Percentiles rank a stretch among this genome's conserved stretches.
These are phyloP conservation scores for Saccharomycopsis sp. DNA, from an alignment of 805 yeast species.

Conservation along the genomic window DNA sequence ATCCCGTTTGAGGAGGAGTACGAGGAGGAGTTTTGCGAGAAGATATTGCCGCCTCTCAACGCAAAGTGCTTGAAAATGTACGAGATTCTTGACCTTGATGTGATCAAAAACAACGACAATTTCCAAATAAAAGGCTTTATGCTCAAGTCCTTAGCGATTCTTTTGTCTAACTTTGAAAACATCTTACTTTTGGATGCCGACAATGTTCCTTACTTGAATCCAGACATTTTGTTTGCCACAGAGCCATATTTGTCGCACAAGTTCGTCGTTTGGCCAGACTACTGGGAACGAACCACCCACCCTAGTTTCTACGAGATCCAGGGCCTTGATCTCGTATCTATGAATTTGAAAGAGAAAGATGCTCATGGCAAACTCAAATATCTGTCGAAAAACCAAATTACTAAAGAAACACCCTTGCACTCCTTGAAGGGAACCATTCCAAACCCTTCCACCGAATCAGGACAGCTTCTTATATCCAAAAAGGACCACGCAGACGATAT, in stretches of 20 bases:
- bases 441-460: slow-evolving; percentile 64
- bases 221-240: slow-evolving; percentile 47
- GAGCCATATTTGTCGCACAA: slow-evolving; percentile 49
- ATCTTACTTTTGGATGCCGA: slow-evolving; percentile 42
- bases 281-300: slow-evolving; percentile 78
- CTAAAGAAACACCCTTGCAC: slow-evolving; percentile 39
- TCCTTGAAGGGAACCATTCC: slow-evolving; percentile 65
- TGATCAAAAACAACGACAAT: slow-evolving; percentile 20
- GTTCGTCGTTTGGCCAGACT: slow-evolving; percentile 74
- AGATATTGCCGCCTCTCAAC: slow-evolving; percentile 34
- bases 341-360: slow-evolving; percentile 30
- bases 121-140: slow-evolving; percentile 32
- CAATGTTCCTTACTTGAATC: slow-evolving; percentile 37
- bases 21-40: slow-evolving; percentile 36
- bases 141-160: slow-evolving; percentile 37
- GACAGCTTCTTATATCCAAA: slow-evolving; percentile 57
- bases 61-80: slow-evolving; percentile 38
- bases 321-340: slow-evolving; percentile 41
- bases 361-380: slow-evolving; percentile 24
- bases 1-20: slow-evolving; percentile 36
- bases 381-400: slow-evolving; percentile 23
- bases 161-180: slow-evolving; percentile 41
- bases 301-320: slow-evolving; percentile 69
- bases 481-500: slow-evolving; percentile 49
- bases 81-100: slow-evolving; percentile 28